These are phyloP conservation scores for Ganoderma sp. DNA, from an alignment of 1,284 basidiomycete genomes.

Conservation along the genomic window DNA sequence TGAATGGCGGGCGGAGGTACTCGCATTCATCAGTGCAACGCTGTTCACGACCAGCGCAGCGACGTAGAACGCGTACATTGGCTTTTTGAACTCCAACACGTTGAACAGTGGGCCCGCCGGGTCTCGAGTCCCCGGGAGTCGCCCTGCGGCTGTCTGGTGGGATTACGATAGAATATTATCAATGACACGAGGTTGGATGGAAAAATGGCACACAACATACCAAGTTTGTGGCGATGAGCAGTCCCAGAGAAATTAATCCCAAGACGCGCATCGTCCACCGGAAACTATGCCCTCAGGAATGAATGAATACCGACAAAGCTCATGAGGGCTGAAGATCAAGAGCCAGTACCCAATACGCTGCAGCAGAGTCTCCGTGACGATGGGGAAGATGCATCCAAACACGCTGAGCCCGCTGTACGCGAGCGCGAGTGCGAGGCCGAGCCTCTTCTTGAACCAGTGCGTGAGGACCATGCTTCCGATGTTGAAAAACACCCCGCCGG, in stretches of 20 bases:
- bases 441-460: constrained; percentile 54
- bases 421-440: constrained; percentile 47
- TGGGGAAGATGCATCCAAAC: constrained; percentile 51
- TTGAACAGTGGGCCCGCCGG: neutral
- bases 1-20: neutral
- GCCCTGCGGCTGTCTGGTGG: neutral
- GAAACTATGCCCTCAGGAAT: neutral
- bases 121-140: neutral
- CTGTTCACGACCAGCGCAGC: neutral
- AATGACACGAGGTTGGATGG: too few species aligned
- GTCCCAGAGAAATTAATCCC: constrained; percentile 55
- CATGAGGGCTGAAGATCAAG: neutral
- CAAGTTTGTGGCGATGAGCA: constrained; percentile 51
- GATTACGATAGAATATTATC: too few species aligned
- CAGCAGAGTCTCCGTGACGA: constrained; percentile 46
- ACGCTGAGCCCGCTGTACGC: constrained; percentile 46
- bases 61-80: neutral
- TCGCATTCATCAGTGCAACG: neutral
- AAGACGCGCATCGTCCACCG: constrained; percentile 63
- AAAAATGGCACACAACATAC: neutral
- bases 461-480: constrained; percentile 11
- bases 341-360: constrained; percentile 38
- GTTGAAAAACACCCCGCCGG: neutral
- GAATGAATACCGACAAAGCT: neutral
- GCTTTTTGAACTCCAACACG: neutral